Conservation (phyloP, 2,329 filamentous ascomycete species). For the Aureobasidium uvarum region DNA sequence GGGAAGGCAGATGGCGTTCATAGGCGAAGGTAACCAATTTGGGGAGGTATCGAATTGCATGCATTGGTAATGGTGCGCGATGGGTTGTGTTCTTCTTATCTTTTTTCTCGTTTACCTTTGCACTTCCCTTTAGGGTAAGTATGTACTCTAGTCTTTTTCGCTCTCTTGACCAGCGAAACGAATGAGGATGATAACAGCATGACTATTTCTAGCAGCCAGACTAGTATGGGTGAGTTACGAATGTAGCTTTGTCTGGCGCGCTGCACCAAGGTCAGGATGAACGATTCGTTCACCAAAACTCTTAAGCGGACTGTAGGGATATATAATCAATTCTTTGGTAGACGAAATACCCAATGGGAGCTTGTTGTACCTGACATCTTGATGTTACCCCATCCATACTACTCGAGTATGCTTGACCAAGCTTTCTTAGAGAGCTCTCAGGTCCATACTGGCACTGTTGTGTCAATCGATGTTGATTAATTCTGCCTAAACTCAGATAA, state of each 20-base stretch:
- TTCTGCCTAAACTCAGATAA: background rate
- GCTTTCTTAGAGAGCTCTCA: background rate
- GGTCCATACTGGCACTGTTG: background rate
- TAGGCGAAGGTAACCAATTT: conserved; percentile 15
- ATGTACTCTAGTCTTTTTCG: conserved; percentile 21
- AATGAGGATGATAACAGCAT: background rate
- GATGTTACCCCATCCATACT: background rate
- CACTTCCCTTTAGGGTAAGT: conserved; percentile 19
- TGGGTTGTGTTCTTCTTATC: background rate
- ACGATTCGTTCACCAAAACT: background rate
- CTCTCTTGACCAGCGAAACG: background rate
- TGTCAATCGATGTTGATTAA: no score
- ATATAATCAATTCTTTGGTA: background rate
- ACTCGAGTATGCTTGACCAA: background rate
- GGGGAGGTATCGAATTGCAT: conserved; percentile 20
- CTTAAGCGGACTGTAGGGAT: background rate
- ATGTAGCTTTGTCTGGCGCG: background rate
- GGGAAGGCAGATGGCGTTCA: conserved; percentile 8
- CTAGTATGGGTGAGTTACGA: background rate
- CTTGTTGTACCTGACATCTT: background rate
- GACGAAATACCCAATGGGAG: background rate
- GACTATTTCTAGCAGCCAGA: background rate
- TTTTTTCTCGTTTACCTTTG: background rate
- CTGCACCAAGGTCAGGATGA: background rate
- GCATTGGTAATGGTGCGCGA: conserved; percentile 7